Evolutionary conservation across 2,329 filamentous ascomycete species (phyloP).

Genomic region (Periconia sp.): DNA sequence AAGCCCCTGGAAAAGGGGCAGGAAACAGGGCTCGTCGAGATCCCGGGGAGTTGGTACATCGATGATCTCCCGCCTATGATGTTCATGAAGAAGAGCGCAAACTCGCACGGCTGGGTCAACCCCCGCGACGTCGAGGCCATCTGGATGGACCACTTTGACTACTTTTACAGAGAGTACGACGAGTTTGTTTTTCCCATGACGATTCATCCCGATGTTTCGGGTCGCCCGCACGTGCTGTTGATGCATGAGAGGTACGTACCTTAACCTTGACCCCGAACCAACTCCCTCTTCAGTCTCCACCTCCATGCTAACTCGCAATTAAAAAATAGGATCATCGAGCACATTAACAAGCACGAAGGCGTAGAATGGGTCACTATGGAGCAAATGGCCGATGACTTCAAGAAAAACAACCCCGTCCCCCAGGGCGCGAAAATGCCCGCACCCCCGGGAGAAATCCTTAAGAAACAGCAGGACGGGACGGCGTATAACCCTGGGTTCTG

Average conservation of each 20-base stretch:
- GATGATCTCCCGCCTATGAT: constrained; percentile 66
- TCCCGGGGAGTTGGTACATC: constrained; percentile 67
- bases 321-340: constrained; percentile 68
- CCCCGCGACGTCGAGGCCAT: constrained; percentile 64
- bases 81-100: constrained; percentile 68
- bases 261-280: too few relatives aligned
- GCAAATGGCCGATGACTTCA: constrained; percentile 73
- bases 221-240: constrained; percentile 69
- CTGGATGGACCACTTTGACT: constrained; percentile 69
- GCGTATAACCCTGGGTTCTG: constrained; percentile 18
- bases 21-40: constrained; percentile 66
- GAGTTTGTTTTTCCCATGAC: constrained; percentile 78
- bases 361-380: constrained; percentile 71
- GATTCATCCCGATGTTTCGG: constrained; percentile 67
- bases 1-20: constrained; percentile 62
- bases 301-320: too few relatives aligned
- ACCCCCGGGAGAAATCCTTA: constrained; percentile 55
- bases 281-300: too few relatives aligned
- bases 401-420: constrained; percentile 61
- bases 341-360: constrained; percentile 65
- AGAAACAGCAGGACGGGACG: constrained; percentile 41
- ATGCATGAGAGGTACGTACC: constrained; percentile 76
- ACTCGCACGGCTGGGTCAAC: constrained; percentile 64
- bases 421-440: constrained; percentile 64
- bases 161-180: constrained; percentile 76